A percentile compares a stretch with the other conserved stretches of the same genome.
phyloP scores from a whole-genome alignment of 2,329 filamentous ascomycete genomes.

The Fusarium xyrophilum region DNA sequence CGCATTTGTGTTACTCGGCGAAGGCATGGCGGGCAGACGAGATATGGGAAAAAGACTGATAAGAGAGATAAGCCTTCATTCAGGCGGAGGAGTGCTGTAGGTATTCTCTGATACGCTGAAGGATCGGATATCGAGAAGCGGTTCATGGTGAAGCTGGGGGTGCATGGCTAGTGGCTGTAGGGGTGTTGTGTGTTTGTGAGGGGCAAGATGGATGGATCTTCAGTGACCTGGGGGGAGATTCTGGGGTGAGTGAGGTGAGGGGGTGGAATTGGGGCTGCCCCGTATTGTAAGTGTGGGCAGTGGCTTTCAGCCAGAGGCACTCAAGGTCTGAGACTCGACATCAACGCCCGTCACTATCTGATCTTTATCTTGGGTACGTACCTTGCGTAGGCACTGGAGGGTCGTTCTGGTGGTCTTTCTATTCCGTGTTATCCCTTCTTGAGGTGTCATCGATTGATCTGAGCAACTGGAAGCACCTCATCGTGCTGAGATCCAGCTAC shows the following conservation, averaged over 20 bases:
- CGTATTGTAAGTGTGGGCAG: constrained; percentile 4
- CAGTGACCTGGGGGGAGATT: constrained; percentile 17
- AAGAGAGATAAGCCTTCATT: constrained; percentile 24
- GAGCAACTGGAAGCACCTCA: neutral
- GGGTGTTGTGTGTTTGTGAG: constrained; percentile 10
- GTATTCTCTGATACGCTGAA: constrained; percentile 5
- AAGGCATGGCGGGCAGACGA: constrained; percentile 18
- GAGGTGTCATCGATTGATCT: neutral
- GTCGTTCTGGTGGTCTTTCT: neutral
- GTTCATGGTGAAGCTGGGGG: constrained; percentile 13
- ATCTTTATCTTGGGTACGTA: neutral
- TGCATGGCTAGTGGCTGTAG: constrained; percentile 19
- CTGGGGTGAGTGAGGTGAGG: constrained; percentile 18
- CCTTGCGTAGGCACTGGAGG: neutral
- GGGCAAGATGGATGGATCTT: constrained; percentile 21
- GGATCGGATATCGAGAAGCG: neutral
- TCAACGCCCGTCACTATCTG: constrained; percentile 5
- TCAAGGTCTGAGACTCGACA: neutral
- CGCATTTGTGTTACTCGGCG: constrained; percentile 14
- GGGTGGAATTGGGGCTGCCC: constrained; percentile 10
- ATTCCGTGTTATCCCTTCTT: neutral
- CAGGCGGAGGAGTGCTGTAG: neutral
- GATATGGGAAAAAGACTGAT: constrained; percentile 17
- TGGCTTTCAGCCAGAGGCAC: constrained; percentile 18
- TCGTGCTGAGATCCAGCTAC: neutral